Base-by-base conservation (phyloP, 2,329 filamentous ascomycete genomes). In the Fusarium poae region DNA sequence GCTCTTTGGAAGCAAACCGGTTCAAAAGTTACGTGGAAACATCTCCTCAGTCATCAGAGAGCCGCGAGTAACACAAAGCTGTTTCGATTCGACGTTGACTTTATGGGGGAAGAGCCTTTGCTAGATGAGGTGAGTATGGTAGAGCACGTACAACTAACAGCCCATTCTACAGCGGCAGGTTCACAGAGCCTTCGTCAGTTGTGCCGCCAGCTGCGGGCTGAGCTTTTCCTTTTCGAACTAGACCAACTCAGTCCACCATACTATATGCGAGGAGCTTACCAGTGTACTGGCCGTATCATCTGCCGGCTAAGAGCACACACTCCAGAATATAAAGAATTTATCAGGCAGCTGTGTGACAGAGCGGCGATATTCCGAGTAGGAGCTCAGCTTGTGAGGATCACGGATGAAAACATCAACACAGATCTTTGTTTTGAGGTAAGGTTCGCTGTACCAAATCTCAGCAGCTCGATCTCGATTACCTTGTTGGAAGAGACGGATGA, bases 11-110 rank as follows among this genome's bases (percentile, higher is more conserved):
- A 45, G 46, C 62, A 57, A 27, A 54, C 55, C 15, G 39, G 53
- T 42, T 70, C 65, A 13, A 59, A 62, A 30, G 37, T 50, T 6
- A 53, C 60, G 4, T 73, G 55, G 60, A 50, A 65, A 16, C 45
- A 57, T 35, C 48, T 72, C 23, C 20, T 70, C 5, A 43, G 44
- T 27, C 55, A 73, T 27, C 51, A 57, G 44, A 62, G 48, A 49
- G 32, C 56, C 13, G 44, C 49, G 49, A 50, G 48, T 20, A 18
- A 45, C 23, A 61, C 57, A 32, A 46, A 50, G 18, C 51, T 37
- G 43, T 65, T 61, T 42, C 49, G 62, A 35, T 65, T 65, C 34
- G 57, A 65, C 35, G 29, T 65, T 15, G 46, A 61, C 21, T 65
- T 65, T n/a, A 40, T 20, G 37, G 57, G 23, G 20, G 35, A 56